Evolutionary conservation across 257 asterid species (phyloP), one percentile per base, ranked within the genome.

Genomic region (Nicotiana tabacum): DNA sequence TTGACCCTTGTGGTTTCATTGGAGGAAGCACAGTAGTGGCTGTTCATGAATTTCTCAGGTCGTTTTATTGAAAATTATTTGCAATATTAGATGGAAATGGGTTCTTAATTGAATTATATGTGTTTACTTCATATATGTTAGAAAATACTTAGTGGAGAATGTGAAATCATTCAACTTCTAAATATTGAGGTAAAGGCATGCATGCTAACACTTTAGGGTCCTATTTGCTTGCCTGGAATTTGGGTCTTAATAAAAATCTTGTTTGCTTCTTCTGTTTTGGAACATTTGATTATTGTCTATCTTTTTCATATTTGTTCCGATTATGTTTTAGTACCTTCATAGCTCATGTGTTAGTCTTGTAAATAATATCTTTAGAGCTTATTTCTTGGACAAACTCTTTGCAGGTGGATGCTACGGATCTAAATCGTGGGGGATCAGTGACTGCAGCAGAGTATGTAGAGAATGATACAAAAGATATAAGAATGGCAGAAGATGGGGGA

Each of bases 401-500:
- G 88, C 89, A 88, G 93, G 87, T 83, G 83, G 85, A 83, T 84
- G 86, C 69, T 69, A 81, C 80, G 12, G 78, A 53, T 58, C 82
- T 65, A 27, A 84, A 56, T 74, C 74, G 83, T 29, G 82, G 80
- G 78, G 53, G 17, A 21, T 81, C 62, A 83, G 78, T 77, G 10
- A 85, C 65, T 84, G 86, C 62, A 39, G 69, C 82, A 55, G 88
- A 85, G 67, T 81, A 89, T 81, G 81, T 74, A 74, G 85, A 83
- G 79, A 84, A 77, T 84, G 88, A 72, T 66, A 82, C 86, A 57
- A 86, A 72, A 84, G 93, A 86, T 82, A 82, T 60, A 51, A 89
- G 81, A 88, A 81, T 82, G 16, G 86, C 84, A 64, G 98, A 95
- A 60, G 98, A 93, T 79, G 96, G 85, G 64, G 92, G 84, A 68